Conservation (phyloP, 2,329 filamentous ascomycete species). For the Sclerotinia nivalis region DNA sequence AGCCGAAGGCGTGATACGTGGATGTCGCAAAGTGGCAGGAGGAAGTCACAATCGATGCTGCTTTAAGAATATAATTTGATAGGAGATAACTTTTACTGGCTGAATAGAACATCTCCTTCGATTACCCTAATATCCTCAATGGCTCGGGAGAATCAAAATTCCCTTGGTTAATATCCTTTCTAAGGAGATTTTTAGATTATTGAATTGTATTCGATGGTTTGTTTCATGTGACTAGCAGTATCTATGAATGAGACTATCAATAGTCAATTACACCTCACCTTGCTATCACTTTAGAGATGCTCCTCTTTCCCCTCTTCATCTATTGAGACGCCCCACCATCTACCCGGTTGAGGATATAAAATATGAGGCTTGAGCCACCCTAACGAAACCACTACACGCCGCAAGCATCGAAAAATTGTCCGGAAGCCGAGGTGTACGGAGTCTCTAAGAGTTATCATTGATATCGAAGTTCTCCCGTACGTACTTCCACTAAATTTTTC, state of each 20-base stretch:
- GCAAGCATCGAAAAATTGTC: background rate
- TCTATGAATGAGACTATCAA: background rate
- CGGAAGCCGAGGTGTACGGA: background rate
- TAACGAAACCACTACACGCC: slow-evolving; percentile 1
- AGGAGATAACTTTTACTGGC: background rate
- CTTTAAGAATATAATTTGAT: background rate
- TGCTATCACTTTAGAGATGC: background rate
- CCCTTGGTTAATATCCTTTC: too few relatives aligned
- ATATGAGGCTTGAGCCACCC: background rate
- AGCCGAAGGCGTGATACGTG: background rate
- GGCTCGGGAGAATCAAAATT: background rate
- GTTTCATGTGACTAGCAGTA: background rate
- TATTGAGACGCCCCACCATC: background rate
- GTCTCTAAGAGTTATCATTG: background rate
- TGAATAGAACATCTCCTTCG: background rate
- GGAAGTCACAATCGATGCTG: background rate
- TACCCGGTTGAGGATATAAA: background rate
- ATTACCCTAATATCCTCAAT: background rate
- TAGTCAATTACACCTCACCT: background rate
- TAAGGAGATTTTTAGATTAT: background rate
- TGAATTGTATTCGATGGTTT: background rate
- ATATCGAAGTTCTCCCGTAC: background rate
- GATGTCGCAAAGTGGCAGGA: slow-evolving; percentile 10
- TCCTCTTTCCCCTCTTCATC: background rate
- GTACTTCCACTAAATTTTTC: background rate